These are phyloP conservation scores for Rhizophora apiculata DNA, from an alignment of 345 rosid species.

Conservation along the genomic window DNA sequence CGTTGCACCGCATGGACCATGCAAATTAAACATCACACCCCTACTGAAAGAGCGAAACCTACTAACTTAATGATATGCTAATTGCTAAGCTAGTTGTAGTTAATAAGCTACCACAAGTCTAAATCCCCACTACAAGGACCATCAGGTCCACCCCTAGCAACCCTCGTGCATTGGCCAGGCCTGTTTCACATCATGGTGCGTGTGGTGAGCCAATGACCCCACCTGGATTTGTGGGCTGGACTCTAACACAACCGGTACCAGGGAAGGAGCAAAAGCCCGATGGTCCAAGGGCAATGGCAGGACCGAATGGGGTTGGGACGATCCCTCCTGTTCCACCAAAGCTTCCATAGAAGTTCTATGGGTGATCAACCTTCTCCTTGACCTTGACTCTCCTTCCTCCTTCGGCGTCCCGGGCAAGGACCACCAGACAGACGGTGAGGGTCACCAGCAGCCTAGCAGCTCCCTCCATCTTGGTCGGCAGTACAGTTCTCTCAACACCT, in stretches of 20 bases:
- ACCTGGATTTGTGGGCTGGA: constrained; percentile 27
- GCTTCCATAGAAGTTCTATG: constrained; percentile 29
- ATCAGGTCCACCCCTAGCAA: not conserved
- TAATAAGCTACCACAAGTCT: not conserved
- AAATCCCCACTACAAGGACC: not conserved
- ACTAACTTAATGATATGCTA: not conserved
- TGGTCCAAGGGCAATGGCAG: constrained; percentile 25
- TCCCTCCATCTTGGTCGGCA: not conserved
- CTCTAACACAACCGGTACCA: constrained; percentile 28
- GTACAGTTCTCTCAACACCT: not conserved
- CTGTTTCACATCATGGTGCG: not conserved
- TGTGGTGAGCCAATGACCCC: constrained; percentile 16
- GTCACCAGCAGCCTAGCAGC: constrained; percentile 10
- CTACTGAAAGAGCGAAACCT: not conserved
- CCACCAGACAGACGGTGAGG: constrained; percentile 10
- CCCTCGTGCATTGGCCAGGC: too few relatives aligned
- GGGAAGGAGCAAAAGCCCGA: constrained; percentile 31
- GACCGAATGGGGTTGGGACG: constrained; percentile 29
- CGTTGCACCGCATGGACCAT: too few relatives aligned
- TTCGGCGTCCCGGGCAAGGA: constrained; percentile 10
- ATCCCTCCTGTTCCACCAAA: constrained; percentile 29
- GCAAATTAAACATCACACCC: not conserved
- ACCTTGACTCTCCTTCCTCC: constrained; percentile 25
- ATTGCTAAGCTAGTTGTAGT: too few relatives aligned
- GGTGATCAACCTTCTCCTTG: constrained; percentile 20